Conservation (phyloP, 495 filamentous ascomycete species). For the Tuber calosporum region DNA sequence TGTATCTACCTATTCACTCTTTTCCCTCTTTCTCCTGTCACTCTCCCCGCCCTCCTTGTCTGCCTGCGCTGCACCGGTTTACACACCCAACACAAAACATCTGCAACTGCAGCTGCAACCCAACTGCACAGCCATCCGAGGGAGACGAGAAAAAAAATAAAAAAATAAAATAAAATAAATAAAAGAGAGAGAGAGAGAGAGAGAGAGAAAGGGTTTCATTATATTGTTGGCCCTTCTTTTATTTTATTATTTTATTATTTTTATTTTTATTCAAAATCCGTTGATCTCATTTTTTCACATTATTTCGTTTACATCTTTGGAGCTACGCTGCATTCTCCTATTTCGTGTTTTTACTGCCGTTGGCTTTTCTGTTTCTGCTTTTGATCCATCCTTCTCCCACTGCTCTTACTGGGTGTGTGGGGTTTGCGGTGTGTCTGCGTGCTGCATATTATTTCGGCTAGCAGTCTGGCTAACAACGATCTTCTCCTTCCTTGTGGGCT, state of each 20-base stretch:
- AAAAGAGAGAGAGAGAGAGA: neutral
- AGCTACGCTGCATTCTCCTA: neutral
- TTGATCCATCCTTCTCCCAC: neutral
- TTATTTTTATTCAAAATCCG: slow-evolving; percentile 20
- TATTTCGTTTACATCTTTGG: slow-evolving; percentile 15
- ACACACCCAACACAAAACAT: neutral
- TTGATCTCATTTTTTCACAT: slow-evolving; percentile 17
- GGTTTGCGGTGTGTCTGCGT: slow-evolving; percentile 3
- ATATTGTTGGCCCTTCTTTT: slow-evolving; percentile 14
- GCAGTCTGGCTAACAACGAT: slow-evolving; percentile 36
- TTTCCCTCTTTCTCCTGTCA: neutral
- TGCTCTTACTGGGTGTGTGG: slow-evolving; percentile 2
- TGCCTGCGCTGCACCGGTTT: neutral
- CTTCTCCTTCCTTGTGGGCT: slow-evolving; percentile 29
- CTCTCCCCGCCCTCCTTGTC: neutral
- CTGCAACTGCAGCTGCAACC: neutral
- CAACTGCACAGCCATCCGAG: slow-evolving; percentile 13
- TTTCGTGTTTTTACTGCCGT: neutral
- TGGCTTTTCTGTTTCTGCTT: neutral
- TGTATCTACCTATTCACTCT: neutral
- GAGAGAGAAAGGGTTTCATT: neutral
- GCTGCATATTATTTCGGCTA: slow-evolving; percentile 8
- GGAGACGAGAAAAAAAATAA: neutral
- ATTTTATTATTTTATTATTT: too few relatives aligned
- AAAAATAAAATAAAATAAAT: too few relatives aligned